A percentile compares a stretch with the other conserved stretches of the same genome.
Conservation (phyloP, 2,329 filamentous ascomycete species). For the Beauveria australis region DNA sequence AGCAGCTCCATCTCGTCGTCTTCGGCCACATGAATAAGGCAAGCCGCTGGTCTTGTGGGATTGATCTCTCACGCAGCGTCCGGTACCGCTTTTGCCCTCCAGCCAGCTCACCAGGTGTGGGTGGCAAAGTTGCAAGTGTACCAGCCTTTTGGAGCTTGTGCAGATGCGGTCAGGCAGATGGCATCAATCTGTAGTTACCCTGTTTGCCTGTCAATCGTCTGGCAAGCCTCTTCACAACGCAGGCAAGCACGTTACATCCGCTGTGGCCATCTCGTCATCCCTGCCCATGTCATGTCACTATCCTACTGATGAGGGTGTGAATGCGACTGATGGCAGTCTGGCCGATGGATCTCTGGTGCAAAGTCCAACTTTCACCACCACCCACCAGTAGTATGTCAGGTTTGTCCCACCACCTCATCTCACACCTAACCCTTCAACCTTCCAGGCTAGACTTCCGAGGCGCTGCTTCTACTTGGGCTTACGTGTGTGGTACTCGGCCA, state of each 20-base stretch:
- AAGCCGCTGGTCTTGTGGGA: neutral
- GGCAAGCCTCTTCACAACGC: neutral
- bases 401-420: slow-evolving; percentile 1
- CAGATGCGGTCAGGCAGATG: slow-evolving; percentile 9
- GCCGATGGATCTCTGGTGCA: neutral
- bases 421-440: neutral
- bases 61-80: neutral
- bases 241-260: neutral
- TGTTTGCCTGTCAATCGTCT: too few species aligned
- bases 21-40: neutral
- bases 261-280: neutral
- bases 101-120: slow-evolving; percentile 9
- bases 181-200: slow-evolving; percentile 3
- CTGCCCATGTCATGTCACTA: slow-evolving; percentile 4
- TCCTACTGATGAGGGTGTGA: neutral
- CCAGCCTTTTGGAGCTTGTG: neutral
- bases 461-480: neutral
- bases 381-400: neutral
- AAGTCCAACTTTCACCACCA: neutral
- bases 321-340: neutral
- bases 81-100: slow-evolving; percentile 4
- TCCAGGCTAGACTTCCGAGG: neutral
- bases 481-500: slow-evolving; percentile 8
- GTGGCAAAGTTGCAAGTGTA: slow-evolving; percentile 7
- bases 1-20: neutral